Evolutionary conservation across 805 yeast genomes (phyloP).

Genomic region (Hanseniaspora jakobsenii): DNA sequence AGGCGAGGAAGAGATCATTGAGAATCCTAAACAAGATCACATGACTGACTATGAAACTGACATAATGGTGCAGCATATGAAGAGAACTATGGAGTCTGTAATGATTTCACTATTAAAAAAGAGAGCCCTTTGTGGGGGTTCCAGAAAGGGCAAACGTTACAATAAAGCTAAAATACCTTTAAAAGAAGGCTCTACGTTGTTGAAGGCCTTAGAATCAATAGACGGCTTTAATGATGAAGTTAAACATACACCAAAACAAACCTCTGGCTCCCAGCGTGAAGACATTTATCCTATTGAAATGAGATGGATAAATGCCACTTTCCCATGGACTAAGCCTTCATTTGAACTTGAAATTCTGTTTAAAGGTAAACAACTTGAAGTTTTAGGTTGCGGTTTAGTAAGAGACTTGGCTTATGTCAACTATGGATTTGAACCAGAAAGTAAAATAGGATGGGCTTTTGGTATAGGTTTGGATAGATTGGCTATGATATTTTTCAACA

Average conservation of each 20-base stretch:
- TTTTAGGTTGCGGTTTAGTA: slow-evolving; percentile 92
- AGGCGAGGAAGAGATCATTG: slow-evolving; percentile 23
- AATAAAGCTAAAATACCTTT: too few species aligned
- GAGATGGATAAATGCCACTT: slow-evolving; percentile 89
- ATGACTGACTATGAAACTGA: slow-evolving; percentile 61
- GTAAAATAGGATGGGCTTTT: slow-evolving; percentile 89
- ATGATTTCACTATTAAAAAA: slow-evolving; percentile 65
- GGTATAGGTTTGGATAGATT: slow-evolving; percentile 91
- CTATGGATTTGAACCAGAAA: slow-evolving; percentile 46
- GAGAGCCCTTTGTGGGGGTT: too few species aligned
- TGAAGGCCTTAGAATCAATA: too few species aligned
- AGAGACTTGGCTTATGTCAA: slow-evolving; percentile 62
- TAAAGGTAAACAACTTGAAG: slow-evolving; percentile 96
- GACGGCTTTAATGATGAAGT: too few species aligned
- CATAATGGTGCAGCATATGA: slow-evolving; percentile 63
- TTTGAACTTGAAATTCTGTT: slow-evolving; percentile 99
- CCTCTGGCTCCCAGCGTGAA: too few species aligned
- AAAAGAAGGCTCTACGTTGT: too few species aligned
- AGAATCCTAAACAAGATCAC: slow-evolving; percentile 69
- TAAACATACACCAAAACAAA: too few species aligned
- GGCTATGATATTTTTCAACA: slow-evolving; percentile 89
- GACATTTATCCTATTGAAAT: slow-evolving; percentile 56
- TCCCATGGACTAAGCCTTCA: slow-evolving; percentile 97
- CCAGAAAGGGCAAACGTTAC: too few species aligned
- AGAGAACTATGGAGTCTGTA: slow-evolving; percentile 71